Conservation (phyloP, 371 early-diverging fungal genomes). For the Saksenaea oblongispora region DNA sequence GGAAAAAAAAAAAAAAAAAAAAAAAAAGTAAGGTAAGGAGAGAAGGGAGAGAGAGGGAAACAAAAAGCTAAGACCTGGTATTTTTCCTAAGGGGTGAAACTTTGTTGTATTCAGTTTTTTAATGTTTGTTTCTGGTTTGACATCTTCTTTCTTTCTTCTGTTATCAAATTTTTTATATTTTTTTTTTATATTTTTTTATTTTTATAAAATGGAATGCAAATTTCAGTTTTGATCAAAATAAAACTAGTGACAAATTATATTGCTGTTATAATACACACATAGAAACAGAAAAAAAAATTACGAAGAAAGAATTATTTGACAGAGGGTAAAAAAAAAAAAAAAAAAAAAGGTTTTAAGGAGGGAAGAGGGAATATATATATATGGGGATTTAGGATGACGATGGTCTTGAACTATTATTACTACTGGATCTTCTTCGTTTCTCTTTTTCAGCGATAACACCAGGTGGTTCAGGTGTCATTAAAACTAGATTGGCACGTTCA, state of each 20-base stretch:
- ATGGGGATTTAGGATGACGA: background rate
- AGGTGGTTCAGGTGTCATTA: conserved; percentile 45
- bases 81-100: conserved; percentile 6
- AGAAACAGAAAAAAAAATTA: background rate
- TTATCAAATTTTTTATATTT: background rate
- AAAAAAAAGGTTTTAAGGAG: background rate
- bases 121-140: background rate
- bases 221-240: conserved; percentile 1
- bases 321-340: background rate
- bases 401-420: background rate
- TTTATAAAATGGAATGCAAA: background rate
- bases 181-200: background rate
- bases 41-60: conserved; percentile 4
- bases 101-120: background rate
- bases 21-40: conserved; percentile 1
- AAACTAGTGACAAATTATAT: background rate
- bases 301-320: background rate
- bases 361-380: background rate
- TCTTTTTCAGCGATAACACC: conserved; percentile 49
- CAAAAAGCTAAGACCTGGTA: background rate
- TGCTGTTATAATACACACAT: background rate
- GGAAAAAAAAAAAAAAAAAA: background rate
- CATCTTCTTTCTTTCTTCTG: background rate
- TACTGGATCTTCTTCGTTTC: conserved; percentile 17
- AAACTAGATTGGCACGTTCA: conserved; percentile 41